phyloP scores from a whole-genome alignment of 495 filamentous ascomycete species.

The Pseudoneurospora amorphoporcata region DNA sequence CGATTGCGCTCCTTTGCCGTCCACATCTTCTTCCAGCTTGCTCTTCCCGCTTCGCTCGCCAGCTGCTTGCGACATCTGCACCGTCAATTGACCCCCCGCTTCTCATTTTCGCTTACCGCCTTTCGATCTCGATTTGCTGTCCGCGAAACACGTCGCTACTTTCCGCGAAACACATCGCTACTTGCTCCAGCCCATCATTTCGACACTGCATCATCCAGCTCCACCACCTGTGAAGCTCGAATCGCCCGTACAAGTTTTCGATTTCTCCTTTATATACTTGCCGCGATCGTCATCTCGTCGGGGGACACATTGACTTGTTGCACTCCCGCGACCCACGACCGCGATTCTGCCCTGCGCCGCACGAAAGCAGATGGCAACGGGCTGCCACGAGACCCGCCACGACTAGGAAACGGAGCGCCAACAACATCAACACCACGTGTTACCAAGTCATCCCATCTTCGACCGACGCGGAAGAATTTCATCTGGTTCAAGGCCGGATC shows the following conservation, averaged over 20 bases:
- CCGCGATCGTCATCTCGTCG: not conserved
- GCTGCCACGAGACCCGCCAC: not conserved
- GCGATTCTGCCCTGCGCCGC: not conserved
- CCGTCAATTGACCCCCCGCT: constrained; percentile 16
- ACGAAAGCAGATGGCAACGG: not conserved
- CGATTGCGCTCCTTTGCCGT: not conserved
- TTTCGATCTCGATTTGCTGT: constrained; percentile 4
- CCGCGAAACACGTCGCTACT: not conserved
- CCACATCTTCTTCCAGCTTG: constrained; percentile 1
- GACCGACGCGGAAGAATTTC: not conserved
- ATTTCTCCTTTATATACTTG: not conserved
- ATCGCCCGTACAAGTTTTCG: not conserved
- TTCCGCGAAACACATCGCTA: not conserved
- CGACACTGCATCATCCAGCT: not conserved
- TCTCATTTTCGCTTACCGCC: constrained; percentile 41
- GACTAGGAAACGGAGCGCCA: not conserved
- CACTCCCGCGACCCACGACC: not conserved
- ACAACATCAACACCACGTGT: not conserved
- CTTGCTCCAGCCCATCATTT: not conserved
- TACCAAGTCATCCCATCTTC: not conserved
- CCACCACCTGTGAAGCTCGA: not conserved
- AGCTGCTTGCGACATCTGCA: constrained; percentile 1
- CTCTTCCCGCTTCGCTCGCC: not conserved
- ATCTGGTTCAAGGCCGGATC: not conserved
- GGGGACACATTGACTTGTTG: not conserved